phyloP scores from a whole-genome alignment of 2,329 filamentous ascomycete species.

The Talaromyces atroroseus region DNA sequence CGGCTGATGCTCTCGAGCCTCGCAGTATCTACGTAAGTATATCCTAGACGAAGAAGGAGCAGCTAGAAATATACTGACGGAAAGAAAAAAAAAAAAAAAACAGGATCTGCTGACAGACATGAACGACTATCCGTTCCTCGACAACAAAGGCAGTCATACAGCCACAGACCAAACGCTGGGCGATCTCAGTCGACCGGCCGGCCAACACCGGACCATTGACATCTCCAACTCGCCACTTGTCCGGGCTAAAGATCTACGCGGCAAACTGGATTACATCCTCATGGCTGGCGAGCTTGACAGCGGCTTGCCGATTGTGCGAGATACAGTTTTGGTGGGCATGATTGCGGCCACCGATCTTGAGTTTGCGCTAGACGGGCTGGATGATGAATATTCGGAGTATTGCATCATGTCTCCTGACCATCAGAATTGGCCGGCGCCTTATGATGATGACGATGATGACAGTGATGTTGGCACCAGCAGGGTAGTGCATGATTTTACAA shows the following conservation, averaged over 20 bases:
- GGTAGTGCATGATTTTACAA: slow-evolving; percentile 79
- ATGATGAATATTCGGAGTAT: slow-evolving; percentile 62
- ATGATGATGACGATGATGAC: slow-evolving; percentile 48
- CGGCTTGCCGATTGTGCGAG: slow-evolving; percentile 76
- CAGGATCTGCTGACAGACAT: slow-evolving; percentile 89
- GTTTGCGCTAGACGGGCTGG: slow-evolving; percentile 79
- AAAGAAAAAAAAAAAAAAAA: no score
- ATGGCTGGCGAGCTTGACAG: slow-evolving; percentile 85
- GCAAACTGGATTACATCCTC: slow-evolving; percentile 76
- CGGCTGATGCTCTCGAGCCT: slow-evolving; percentile 88
- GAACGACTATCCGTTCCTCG: slow-evolving; percentile 96
- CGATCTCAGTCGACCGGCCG: slow-evolving; percentile 74
- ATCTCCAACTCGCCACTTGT: slow-evolving; percentile 78
- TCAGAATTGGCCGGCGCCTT: slow-evolving; percentile 1
- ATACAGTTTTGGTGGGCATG: slow-evolving; percentile 76
- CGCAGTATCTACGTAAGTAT: slow-evolving; percentile 76
- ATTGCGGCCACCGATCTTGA: slow-evolving; percentile 93
- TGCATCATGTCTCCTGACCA: slow-evolving; percentile 72
- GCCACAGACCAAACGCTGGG: slow-evolving; percentile 82
- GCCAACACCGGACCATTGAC: slow-evolving; percentile 76
- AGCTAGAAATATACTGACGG: neutral
- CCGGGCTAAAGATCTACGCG: slow-evolving; percentile 66
- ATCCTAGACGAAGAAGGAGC: neutral
- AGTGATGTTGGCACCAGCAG: slow-evolving; percentile 38
- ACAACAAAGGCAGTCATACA: slow-evolving; percentile 81